Evolutionary conservation across 805 yeast species (phyloP), one percentile per base, ranked within the genome.

Genomic region (Lachancea nothofagi): DNA sequence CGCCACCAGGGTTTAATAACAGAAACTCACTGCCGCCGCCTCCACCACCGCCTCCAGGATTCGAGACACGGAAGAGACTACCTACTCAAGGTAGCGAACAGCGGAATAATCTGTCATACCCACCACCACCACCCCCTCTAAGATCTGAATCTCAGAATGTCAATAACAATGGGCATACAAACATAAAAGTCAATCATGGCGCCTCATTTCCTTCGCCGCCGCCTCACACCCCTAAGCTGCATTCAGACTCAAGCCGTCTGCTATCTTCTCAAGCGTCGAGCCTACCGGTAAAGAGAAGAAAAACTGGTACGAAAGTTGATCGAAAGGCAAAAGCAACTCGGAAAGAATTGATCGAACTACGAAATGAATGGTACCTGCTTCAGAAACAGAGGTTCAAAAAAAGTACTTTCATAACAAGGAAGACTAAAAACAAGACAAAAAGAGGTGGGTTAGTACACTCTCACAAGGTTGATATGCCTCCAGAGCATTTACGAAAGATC

Each of bases 401-500:
- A 18, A 9, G 14, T 5, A 12, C 41, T 49, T 41, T 40, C 53
- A 15, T 44, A 55, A 37, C 40, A 57, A 38, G 50, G 54, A 42
- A 51, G 58, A 42, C 12, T n/a, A 36, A 28, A 29, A n/a, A 19
- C 6, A 29, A 28, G 18, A 14, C 30, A 12, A 36, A 36, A n/a
- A 17, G 35, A 12, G 67, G 75, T 25, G 71, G 80, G 10, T 64
- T 66, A 31, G 77, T 78, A 8, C 77, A 73, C 35, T 71, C 83
- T 0, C 72, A 71, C 8, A 84, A 84, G 54, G 72, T 78, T 1
- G 88, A 85, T 48, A 82, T 89, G 88, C 96, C 97, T 0, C 94
- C 95, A 0, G 96, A 89, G 53, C 97, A 89, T 63, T 64, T 90
- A 18, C 71, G 98, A 31, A 86, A 85, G 57, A 83, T 88, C 43